Conservation (phyloP, 352 stramenopile species). For the Globisporangium mamillatum region DNA sequence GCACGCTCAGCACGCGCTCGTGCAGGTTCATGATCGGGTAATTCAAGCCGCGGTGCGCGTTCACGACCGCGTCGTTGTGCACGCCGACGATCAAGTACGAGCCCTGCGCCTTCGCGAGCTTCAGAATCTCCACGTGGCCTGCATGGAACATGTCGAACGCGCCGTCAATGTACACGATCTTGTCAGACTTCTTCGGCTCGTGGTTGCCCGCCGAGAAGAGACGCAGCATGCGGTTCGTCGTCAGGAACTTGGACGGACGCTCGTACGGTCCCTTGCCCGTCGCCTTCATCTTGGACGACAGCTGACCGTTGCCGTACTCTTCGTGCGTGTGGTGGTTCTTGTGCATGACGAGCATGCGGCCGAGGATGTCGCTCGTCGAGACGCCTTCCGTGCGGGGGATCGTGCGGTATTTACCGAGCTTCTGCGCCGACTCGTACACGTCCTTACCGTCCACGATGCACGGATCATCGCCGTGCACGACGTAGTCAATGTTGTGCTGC, state of each 20-base stretch:
- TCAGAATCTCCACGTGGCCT: conserved; percentile 96
- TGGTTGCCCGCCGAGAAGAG: conserved; percentile 89
- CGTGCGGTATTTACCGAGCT: conserved; percentile 94
- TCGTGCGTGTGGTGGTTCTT: conserved; percentile 91
- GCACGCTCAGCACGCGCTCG: conserved; percentile 95
- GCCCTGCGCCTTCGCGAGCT: conserved; percentile 89
- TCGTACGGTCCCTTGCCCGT: conserved; percentile 47
- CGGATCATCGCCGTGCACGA: conserved; percentile 98
- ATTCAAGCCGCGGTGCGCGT: conserved; percentile 86
- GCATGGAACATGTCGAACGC: conserved; percentile 99
- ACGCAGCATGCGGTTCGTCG: conserved; percentile 94
- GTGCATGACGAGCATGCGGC: conserved; percentile 96
- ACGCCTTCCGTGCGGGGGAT: conserved; percentile 97
- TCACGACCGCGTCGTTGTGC: conserved; percentile 93
- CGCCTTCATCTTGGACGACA: conserved; percentile 70
- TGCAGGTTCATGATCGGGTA: conserved; percentile 99
- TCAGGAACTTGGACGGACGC: conserved; percentile 93
- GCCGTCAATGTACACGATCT: conserved; percentile 98
- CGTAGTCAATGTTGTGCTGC: conserved; percentile 96
- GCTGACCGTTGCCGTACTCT: conserved; percentile 70
- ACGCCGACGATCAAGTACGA: conserved; percentile 97
- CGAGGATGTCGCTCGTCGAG: conserved; percentile 98
- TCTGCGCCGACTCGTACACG: conserved; percentile 97
- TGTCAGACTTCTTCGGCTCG: conserved; percentile 86
- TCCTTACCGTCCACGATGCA: conserved; percentile 99